Evolutionary conservation across 2,329 filamentous ascomycete species (phyloP), one percentile per base, ranked within the genome.

Genomic region (Colletotrichum sp.): DNA sequence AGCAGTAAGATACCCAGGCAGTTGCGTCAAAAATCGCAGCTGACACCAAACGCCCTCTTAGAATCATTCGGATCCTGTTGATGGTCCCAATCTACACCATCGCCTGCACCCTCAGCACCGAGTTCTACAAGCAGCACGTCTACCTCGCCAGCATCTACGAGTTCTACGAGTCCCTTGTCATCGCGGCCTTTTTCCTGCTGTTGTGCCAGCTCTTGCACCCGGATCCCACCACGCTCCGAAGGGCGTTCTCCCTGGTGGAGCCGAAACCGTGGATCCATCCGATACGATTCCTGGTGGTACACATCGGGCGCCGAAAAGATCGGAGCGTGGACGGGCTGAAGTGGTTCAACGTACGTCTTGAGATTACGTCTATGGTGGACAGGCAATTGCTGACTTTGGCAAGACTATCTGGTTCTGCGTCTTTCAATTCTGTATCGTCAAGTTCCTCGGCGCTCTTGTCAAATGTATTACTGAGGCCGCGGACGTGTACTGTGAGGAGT

Each of bases 31-130:
- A 32, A 30, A 6, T 8, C 18, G 0, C 59, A 32, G 26, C 8
- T 18, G 16, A 36, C 24, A 21, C 4, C 12, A 21, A 1, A 6
- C 10, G 0, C 4, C 34, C 2, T 7, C 5, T 7, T 16, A 72
- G 70, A 21, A 72, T 72, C 13, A 60, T 68, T 8, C 71, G 65
- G 0, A 73, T 73, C 28, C 36, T 73, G 1, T 32, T 68, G 21
- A 73, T 73, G 71, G 71, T 73, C 3, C 57, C 65, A 5, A 44
- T 73, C 30, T 73, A 73, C 65, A 30, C 36, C 57, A 64, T 73
- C 13, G 36, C 64, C 12, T 73, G 71, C 36, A 68, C 30, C 13
- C 9, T 68, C 16, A 68, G 64, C 21, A 69, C 69, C 71, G 3
- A 28, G 12, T 73, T 69, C 5, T 73, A 73, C 18, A 63, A 62